Evolutionary conservation across 129 eudicot species (phyloP).

Genomic region (carrot (Daucus carota)): DNA sequence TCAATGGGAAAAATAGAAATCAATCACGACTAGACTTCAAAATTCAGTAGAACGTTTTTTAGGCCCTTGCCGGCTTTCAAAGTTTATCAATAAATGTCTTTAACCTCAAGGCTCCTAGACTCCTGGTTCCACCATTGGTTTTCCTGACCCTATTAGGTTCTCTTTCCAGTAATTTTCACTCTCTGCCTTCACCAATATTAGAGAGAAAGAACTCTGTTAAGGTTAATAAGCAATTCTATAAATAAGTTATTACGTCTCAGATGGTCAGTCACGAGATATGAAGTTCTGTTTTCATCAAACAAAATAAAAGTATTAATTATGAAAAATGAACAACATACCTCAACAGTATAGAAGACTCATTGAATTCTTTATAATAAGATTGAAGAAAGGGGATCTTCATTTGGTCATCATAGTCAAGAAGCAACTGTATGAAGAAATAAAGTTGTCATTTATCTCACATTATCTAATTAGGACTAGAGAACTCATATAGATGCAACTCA

Average conservation of each 20-base stretch:
- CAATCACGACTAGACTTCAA: too few relatives aligned
- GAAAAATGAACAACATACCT: too few relatives aligned
- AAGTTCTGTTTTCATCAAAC: background rate
- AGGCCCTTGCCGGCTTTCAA: background rate
- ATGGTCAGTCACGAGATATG: background rate
- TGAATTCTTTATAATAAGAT: slow-evolving; percentile 29
- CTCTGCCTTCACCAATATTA: background rate
- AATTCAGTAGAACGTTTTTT: too few relatives aligned
- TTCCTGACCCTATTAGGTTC: background rate
- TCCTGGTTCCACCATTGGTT: background rate
- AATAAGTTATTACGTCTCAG: background rate
- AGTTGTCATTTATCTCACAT: background rate
- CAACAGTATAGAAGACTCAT: slow-evolving; percentile 37
- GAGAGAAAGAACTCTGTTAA: background rate
- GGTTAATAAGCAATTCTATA: background rate
- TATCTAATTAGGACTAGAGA: background rate
- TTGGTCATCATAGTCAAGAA: slow-evolving; percentile 70
- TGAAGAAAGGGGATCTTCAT: slow-evolving; percentile 66
- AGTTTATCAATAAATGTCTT: too few relatives aligned
- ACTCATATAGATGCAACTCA: background rate
- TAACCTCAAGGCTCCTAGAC: too few relatives aligned
- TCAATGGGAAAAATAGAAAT: too few relatives aligned
- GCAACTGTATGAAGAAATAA: slow-evolving; percentile 32
- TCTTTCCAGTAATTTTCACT: background rate
- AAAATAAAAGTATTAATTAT: too few relatives aligned